These are phyloP conservation scores for Panaeolus cyanescens DNA, from an alignment of 768 basidiomycete genomes.

Conservation along the genomic window DNA sequence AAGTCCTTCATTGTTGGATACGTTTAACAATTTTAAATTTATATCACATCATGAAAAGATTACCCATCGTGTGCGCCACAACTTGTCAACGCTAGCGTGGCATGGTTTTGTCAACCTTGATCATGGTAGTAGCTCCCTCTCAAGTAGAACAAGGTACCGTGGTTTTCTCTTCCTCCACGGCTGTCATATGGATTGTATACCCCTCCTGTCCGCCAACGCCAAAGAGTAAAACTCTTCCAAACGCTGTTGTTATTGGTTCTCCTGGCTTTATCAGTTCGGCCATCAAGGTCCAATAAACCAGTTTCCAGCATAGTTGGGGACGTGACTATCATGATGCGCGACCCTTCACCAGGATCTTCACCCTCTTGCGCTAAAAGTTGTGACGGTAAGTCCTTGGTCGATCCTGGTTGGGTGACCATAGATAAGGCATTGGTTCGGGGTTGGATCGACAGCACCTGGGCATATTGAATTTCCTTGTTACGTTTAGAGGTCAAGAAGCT, in stretches of 20 bases:
- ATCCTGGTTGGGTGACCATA: constrained; percentile 42
- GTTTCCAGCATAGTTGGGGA: constrained; percentile 53
- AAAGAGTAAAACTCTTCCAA: constrained; percentile 59
- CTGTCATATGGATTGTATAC: constrained; percentile 20
- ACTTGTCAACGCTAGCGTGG: neutral
- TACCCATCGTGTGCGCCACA: neutral
- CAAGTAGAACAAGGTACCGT: constrained; percentile 54
- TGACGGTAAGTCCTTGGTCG: constrained; percentile 35
- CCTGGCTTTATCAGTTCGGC: constrained; percentile 41
- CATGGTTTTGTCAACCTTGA: constrained; percentile 3
- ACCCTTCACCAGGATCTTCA: constrained; percentile 26
- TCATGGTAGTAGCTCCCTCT: constrained; percentile 43
- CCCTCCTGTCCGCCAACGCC: constrained; percentile 46
- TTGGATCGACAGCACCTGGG: constrained; percentile 48
- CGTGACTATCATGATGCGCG: constrained; percentile 37
- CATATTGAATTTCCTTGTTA: neutral
- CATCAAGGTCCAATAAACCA: constrained; percentile 51
- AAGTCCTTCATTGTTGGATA: neutral
- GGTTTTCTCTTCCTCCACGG: constrained; percentile 44
- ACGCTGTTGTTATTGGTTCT: constrained; percentile 50
- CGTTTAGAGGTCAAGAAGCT: neutral
- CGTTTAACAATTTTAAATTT: neutral
- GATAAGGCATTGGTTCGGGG: constrained; percentile 41
- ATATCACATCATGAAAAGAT: neutral
- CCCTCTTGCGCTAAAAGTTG: constrained; percentile 33